A percentile compares a stretch with the other conserved stretches of the same genome.
Conservation (phyloP, 2,329 filamentous ascomycete species). For the Aquanectria penicillioides region DNA sequence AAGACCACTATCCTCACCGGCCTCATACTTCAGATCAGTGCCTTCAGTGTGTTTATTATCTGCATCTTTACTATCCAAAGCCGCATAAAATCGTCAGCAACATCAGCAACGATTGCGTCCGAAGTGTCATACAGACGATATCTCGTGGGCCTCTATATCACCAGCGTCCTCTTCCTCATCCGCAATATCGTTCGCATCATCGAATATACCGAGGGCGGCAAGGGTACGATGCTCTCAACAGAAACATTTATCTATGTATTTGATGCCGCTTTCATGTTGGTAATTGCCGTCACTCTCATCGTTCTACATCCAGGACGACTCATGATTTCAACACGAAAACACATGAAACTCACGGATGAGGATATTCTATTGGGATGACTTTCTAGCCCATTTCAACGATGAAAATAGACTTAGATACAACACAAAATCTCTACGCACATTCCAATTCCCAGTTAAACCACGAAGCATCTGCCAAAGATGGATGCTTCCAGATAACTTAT, state of each 20-base stretch:
- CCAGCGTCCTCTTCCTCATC: constrained; percentile 57
- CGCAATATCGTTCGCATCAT: constrained; percentile 58
- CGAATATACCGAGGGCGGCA: constrained; percentile 57
- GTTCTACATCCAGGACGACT: constrained; percentile 29
- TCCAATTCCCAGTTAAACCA: too few relatives aligned
- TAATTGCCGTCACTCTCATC: constrained; percentile 22
- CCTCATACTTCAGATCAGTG: constrained; percentile 59
- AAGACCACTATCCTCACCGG: constrained; percentile 45
- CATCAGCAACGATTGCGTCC: background rate
- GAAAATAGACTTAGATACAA: too few relatives aligned
- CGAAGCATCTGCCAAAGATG: too few relatives aligned
- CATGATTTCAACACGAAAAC: background rate
- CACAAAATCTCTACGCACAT: too few relatives aligned
- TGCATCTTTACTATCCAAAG: constrained; percentile 54
- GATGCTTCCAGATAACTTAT: too few relatives aligned
- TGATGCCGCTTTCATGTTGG: constrained; percentile 43
- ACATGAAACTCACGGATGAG: background rate
- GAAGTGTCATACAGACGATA: constrained; percentile 33
- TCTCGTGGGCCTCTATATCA: constrained; percentile 54
- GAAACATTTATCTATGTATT: constrained; percentile 57
- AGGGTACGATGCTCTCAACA: constrained; percentile 54
- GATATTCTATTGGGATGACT: background rate
- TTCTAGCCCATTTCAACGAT: too few relatives aligned
- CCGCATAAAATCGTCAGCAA: constrained; percentile 42
- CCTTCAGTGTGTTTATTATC: constrained; percentile 60